Evolutionary conservation across 179 eudicot genomes (phyloP).

Genomic region (Vitellaria paradoxa): DNA sequence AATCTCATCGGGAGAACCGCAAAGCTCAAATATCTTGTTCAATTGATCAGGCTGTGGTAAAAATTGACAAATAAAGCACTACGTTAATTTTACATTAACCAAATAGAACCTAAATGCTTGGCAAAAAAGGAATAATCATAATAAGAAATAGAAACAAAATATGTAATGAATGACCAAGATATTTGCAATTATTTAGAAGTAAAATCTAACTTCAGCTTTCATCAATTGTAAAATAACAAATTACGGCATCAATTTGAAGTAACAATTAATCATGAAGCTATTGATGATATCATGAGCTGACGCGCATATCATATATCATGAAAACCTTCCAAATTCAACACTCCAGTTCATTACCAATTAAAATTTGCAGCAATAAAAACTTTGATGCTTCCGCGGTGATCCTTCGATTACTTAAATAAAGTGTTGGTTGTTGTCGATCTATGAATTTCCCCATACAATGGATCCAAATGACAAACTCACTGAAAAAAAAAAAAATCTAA

Average conservation of each 20-base stretch:
- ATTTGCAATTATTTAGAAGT: not conserved
- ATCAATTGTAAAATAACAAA: not conserved
- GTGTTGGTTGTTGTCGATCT: no score
- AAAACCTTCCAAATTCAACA: no score
- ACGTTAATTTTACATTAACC: not conserved
- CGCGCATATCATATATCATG: not conserved
- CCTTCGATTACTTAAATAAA: no score
- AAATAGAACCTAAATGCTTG: not conserved
- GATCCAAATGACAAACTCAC: no score
- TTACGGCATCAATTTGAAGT: not conserved
- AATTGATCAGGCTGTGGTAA: constrained; percentile 67
- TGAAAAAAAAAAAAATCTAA: no score
- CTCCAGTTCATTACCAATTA: no score
- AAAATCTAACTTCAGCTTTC: not conserved
- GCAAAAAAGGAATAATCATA: not conserved
- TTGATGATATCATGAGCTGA: not conserved
- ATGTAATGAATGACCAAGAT: not conserved
- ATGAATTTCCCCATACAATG: no score
- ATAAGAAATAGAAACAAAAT: not conserved
- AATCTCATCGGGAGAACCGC: constrained; percentile 80
- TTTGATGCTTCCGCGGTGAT: no score
- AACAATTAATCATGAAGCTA: not conserved
- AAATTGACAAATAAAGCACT: not conserved
- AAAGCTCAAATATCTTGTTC: constrained; percentile 77
- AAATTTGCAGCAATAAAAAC: no score